These are phyloP conservation scores for Hyaloperonospora brassicae DNA, from an alignment of 352 stramenopile genomes.

Conservation along the genomic window DNA sequence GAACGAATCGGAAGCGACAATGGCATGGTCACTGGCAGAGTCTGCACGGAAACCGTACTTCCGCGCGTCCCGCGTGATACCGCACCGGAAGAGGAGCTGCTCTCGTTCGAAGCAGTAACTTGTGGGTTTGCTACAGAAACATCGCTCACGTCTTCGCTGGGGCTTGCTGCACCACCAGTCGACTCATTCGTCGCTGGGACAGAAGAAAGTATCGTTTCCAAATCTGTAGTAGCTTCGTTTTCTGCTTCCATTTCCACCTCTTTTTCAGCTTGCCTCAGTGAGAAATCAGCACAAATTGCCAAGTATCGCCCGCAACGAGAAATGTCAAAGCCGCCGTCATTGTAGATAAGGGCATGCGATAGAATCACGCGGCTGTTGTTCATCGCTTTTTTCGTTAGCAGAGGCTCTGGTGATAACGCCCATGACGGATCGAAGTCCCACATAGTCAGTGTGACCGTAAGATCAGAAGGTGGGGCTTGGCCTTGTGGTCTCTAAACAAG, in stretches of 20 bases:
- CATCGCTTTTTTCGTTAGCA: conserved; percentile 77
- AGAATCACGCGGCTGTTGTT: conserved; percentile 79
- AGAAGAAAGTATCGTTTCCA: conserved; percentile 62
- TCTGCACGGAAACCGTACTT: conserved; percentile 3
- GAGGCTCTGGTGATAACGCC: conserved; percentile 58
- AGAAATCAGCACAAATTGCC: conserved; percentile 93
- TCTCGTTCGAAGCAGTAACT: conserved; percentile 29
- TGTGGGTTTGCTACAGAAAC: conserved; percentile 40
- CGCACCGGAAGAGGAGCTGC: conserved; percentile 24
- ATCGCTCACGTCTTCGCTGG: conserved; percentile 60
- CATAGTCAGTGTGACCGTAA: conserved; percentile 91
- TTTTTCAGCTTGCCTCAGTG: conserved; percentile 79
- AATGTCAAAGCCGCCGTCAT: conserved; percentile 96
- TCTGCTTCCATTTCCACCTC: conserved; percentile 76
- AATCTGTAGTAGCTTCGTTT: conserved; percentile 59
- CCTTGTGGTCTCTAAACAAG: conserved; percentile 55
- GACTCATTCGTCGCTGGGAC: conserved; percentile 52
- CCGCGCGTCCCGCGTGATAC: conserved; percentile 10
- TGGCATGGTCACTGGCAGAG: conserved; percentile 20
- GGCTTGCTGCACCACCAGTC: conserved; percentile 38
- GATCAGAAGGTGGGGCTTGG: conserved; percentile 66
- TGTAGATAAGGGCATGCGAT: conserved; percentile 93
- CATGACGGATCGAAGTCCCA: conserved; percentile 91
- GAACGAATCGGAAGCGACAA: conserved; percentile 32
- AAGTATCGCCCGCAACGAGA: conserved; percentile 91